phyloP scores from a whole-genome alignment of 2,329 filamentous ascomycete genomes.

The Furcasterigmium furcatum region DNA sequence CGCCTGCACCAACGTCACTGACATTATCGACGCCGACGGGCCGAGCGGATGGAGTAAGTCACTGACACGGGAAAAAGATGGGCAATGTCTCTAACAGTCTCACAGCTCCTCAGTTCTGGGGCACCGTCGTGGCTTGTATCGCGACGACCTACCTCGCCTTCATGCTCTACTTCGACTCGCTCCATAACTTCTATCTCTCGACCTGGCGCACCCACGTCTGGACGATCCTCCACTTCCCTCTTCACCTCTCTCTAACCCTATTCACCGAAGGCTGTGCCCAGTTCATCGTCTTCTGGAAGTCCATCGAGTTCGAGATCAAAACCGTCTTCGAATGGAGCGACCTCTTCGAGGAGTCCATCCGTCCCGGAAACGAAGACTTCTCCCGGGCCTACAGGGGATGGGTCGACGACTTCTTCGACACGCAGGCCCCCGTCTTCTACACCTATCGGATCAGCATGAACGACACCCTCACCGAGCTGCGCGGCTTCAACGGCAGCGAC shows the following conservation, averaged over 20 bases:
- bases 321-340: neutral
- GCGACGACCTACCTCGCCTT: slow-evolving; percentile 42
- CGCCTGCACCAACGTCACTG: slow-evolving; percentile 11
- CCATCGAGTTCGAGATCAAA: neutral
- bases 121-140: slow-evolving; percentile 32
- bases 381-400: neutral
- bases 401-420: neutral
- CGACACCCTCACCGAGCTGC: neutral
- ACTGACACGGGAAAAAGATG: neutral
- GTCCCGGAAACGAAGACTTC: neutral
- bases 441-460: neutral
- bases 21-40: neutral
- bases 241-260: slow-evolving; percentile 60
- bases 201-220: slow-evolving; percentile 56
- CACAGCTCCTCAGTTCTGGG: slow-evolving; percentile 35
- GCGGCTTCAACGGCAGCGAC: neutral
- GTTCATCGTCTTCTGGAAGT: slow-evolving; percentile 45
- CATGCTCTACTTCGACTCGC: slow-evolving; percentile 56
- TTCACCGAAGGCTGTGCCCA: slow-evolving; percentile 64
- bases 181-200: slow-evolving; percentile 59
- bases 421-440: neutral
- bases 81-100: neutral
- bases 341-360: neutral
- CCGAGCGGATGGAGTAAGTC: slow-evolving; percentile 34
- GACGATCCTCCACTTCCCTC: slow-evolving; percentile 57